These are phyloP conservation scores for Diplogelasinospora grovesii DNA, from an alignment of 495 filamentous ascomycete species.

Conservation along the genomic window DNA sequence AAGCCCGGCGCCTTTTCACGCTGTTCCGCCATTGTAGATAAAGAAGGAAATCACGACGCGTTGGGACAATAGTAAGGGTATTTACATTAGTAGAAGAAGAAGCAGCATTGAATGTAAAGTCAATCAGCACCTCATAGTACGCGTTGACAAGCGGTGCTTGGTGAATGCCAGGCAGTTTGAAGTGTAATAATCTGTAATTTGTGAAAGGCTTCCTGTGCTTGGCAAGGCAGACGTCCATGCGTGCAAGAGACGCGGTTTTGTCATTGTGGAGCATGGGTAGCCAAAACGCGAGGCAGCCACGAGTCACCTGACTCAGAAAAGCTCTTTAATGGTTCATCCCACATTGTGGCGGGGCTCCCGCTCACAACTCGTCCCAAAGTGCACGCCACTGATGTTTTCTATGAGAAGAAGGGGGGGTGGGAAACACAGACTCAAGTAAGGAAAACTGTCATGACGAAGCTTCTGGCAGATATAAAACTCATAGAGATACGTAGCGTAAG, in stretches of 20 bases:
- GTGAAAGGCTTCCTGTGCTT: no score
- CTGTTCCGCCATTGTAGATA: constrained; percentile 33
- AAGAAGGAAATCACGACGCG: constrained; percentile 14
- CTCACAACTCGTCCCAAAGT: no score
- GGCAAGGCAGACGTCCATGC: no score
- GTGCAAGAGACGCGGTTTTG: constrained; percentile 15
- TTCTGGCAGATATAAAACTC: no score
- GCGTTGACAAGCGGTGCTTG: neutral
- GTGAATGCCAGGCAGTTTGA: constrained; percentile 2
- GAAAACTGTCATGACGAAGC: no score
- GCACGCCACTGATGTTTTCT: no score
- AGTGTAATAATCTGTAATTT: no score
- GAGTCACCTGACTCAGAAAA: constrained; percentile 28
- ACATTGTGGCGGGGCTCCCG: no score
- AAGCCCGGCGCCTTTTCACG: constrained; percentile 16
- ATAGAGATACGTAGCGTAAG: no score
- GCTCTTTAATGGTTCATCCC: no score
- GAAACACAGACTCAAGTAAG: no score
- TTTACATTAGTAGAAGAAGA: neutral
- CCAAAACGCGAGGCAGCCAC: constrained; percentile 24
- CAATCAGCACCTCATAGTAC: neutral
- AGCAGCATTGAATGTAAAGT: neutral
- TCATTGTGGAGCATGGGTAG: constrained; percentile 3
- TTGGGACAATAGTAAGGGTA: neutral
- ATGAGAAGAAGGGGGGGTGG: no score